Evolutionary conservation across 2,329 filamentous ascomycete species (phyloP).

Genomic region (Xylaria digitata): DNA sequence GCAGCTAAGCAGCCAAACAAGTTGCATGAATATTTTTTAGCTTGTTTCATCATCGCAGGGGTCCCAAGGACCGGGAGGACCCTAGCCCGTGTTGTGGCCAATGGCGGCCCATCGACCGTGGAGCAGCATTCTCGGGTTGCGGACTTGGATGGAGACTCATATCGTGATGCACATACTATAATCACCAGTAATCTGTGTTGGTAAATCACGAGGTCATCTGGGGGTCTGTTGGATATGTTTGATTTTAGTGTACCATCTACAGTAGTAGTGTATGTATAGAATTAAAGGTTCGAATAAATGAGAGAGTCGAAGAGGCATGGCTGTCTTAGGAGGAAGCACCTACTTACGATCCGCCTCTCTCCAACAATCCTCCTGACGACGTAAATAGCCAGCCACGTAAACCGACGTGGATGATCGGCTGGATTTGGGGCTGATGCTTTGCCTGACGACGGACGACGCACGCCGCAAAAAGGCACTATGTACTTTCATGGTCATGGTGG

Average conservation of each 20-base stretch:
- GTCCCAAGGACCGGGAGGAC: slow-evolving; percentile 8
- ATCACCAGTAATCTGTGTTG: background rate
- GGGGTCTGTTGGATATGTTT: background rate
- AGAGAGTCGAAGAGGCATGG: background rate
- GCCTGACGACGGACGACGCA: too few species aligned
- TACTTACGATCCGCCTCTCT: background rate
- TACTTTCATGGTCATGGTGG: too few species aligned
- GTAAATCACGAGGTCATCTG: background rate
- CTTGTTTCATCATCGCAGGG: slow-evolving; percentile 35
- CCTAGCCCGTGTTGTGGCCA: slow-evolving; percentile 21
- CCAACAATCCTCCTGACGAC: slow-evolving; percentile 8
- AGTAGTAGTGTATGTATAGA: background rate
- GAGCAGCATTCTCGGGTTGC: slow-evolving; percentile 12
- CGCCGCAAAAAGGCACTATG: too few species aligned
- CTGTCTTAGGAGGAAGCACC: background rate
- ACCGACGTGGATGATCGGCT: too few species aligned
- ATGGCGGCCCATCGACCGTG: slow-evolving; percentile 6
- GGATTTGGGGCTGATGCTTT: too few species aligned
- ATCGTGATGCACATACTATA: slow-evolving; percentile 1
- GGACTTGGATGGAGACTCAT: slow-evolving; percentile 18
- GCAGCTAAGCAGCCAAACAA: slow-evolving; percentile 17
- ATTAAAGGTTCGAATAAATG: too few species aligned
- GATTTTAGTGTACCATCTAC: background rate
- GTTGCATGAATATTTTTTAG: slow-evolving; percentile 32
- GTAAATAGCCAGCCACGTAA: slow-evolving; percentile 13